A percentile compares a stretch with the other conserved stretches of the same genome.
Conservation (phyloP, 129 eudicot genomes). For the Chrysanthemum makinoi region DNA sequence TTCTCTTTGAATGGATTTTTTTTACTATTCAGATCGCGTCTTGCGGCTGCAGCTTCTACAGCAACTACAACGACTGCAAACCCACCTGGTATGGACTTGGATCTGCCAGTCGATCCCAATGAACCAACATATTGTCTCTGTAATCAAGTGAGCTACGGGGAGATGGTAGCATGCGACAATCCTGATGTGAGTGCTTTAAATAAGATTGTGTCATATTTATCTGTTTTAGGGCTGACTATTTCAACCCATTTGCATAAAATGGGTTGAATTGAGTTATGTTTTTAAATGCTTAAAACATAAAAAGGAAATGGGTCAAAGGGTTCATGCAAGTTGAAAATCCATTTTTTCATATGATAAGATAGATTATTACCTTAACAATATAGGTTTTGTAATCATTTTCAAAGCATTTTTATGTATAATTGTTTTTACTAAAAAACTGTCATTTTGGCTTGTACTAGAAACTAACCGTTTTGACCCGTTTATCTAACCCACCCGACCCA, state of each 20-base stretch:
- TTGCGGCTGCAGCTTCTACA: constrained; percentile 43
- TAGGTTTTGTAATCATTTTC: too few relatives aligned
- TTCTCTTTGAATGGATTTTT: neutral
- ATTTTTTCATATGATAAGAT: too few relatives aligned
- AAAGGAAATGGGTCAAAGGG: too few relatives aligned
- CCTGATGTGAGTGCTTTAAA: constrained; percentile 58
- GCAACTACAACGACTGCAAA: constrained; percentile 45
- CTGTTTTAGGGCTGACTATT: neutral
- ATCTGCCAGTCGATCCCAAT: constrained; percentile 93
- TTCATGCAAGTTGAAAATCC: too few relatives aligned
- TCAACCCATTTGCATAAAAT: neutral
- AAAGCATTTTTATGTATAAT: too few relatives aligned
- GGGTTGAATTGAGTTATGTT: neutral
- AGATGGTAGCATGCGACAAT: constrained; percentile 96
- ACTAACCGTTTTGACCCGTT: neutral
- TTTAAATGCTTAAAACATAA: neutral
- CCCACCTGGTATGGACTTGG: constrained; percentile 77
- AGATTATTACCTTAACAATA: too few relatives aligned
- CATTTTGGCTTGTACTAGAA: neutral
- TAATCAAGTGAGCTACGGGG: constrained; percentile 95
- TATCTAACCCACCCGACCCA: neutral
- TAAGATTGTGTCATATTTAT: neutral
- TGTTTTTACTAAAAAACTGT: too few relatives aligned
- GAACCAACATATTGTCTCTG: constrained; percentile 94
- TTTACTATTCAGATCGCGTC: constrained; percentile 52